Evolutionary conservation across 169 alveolate genomes (phyloP).

Genomic region (Miamiensis avidus): DNA sequence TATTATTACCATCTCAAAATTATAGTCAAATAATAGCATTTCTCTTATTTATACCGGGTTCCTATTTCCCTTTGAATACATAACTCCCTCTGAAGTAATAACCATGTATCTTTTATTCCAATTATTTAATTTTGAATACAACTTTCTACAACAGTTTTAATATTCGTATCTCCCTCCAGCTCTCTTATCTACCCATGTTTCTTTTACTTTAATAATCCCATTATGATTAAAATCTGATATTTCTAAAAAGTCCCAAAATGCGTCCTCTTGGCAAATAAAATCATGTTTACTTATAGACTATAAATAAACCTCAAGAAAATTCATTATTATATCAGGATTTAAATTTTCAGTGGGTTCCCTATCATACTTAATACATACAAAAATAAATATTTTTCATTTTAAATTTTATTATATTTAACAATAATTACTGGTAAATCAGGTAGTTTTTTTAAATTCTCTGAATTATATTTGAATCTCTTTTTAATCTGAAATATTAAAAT

Average conservation of each 20-base stretch:
- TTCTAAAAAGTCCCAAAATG: constrained; percentile 35
- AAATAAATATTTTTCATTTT: too few relatives aligned
- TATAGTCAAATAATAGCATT: constrained; percentile 26
- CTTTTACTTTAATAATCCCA: constrained; percentile 28
- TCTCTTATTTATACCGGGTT: constrained; percentile 2
- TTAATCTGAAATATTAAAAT: neutral
- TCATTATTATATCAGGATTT: neutral
- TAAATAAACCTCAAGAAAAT: constrained; percentile 7
- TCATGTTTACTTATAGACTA: neutral
- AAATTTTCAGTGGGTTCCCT: constrained; percentile 7
- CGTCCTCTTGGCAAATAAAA: constrained; percentile 5
- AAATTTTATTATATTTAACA: neutral
- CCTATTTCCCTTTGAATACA: constrained; percentile 25
- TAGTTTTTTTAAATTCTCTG: neutral
- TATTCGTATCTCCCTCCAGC: constrained; percentile 38
- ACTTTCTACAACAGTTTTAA: constrained; percentile 18
- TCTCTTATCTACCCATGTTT: constrained; percentile 19
- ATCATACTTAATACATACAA: neutral
- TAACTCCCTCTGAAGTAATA: constrained; percentile 31
- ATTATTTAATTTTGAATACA: neutral
- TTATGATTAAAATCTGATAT: constrained; percentile 30
- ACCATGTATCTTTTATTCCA: constrained; percentile 39
- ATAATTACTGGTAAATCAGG: neutral
- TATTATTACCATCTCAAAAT: constrained; percentile 20
- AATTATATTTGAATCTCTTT: neutral